A percentile compares a stretch with the other conserved stretches of the same genome.
These are phyloP conservation scores for Cercospora citrullina DNA, from an alignment of 2,329 filamentous ascomycete species.

Conservation along the genomic window DNA sequence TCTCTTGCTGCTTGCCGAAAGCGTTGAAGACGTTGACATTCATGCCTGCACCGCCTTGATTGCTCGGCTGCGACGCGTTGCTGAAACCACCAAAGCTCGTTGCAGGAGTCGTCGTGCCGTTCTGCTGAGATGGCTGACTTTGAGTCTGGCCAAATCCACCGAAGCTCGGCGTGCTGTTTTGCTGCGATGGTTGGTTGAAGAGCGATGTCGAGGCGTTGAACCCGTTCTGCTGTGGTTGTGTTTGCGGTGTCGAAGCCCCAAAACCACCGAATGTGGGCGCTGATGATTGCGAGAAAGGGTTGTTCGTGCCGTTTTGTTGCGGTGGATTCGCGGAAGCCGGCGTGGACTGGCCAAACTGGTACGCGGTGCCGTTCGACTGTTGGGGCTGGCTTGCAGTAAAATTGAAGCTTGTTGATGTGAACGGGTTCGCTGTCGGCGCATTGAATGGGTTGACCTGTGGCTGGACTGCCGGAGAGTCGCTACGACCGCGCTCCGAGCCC, in stretches of 20 bases:
- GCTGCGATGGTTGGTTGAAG: conserved; percentile 23
- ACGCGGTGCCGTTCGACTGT: conserved; percentile 16
- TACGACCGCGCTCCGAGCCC: conserved; percentile 16
- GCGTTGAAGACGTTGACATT: conserved; percentile 10
- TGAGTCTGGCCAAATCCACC: conserved; percentile 20
- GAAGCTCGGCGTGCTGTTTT: conserved; percentile 21
- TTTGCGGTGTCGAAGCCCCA: conserved; percentile 12
- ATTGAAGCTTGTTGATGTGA: conserved; percentile 16
- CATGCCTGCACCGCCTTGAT: conserved; percentile 14
- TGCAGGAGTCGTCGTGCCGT: conserved; percentile 20
- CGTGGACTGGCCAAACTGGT: conserved; percentile 22
- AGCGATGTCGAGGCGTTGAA: conserved; percentile 21
- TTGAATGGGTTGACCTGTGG: conserved; percentile 16
- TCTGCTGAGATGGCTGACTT: conserved; percentile 20
- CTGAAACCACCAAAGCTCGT: conserved; percentile 27
- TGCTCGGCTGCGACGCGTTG: conserved; percentile 19
- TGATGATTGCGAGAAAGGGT: conserved; percentile 20
- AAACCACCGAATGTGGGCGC: conserved; percentile 24
- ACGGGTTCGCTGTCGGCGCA: conserved; percentile 16
- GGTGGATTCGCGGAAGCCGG: conserved; percentile 17
- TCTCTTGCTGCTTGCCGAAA: conserved; percentile 8
- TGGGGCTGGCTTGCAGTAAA: conserved; percentile 21
- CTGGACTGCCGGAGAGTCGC: conserved; percentile 23
- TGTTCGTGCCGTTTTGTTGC: conserved; percentile 21
- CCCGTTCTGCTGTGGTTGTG: conserved; percentile 25